Evolutionary conservation across 2,329 filamentous ascomycete species (phyloP), one percentile per base, ranked within the genome.

Genomic region (Hyphodiscus sp.): DNA sequence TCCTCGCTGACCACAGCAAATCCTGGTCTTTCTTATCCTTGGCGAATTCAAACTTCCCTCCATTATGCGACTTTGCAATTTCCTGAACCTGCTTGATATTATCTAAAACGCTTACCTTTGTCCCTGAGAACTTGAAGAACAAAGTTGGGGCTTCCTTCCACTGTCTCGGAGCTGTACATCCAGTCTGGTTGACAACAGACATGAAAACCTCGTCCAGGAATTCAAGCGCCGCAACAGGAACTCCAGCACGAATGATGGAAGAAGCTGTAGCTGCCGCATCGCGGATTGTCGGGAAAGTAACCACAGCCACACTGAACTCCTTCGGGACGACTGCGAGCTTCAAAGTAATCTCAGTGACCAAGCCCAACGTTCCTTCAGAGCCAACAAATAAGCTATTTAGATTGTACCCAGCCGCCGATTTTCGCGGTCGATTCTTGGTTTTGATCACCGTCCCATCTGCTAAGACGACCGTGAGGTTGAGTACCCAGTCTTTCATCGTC

Each of bases 151-250:
- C 71, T 68, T 91, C 87, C 59, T 84, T 78, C 87, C 87, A 92
- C 26, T 80, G 77, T 4, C 77, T 74, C 23, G 82, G 83, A 9
- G 79, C 78, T 0, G 86, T 89, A 7, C 80, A 80, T 1, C 86
- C 85, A 15, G 83, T 79, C 55, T 81, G 74, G 70, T 94, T 92
- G 64, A 92, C 82, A 0, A 91, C 86, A 55, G 76, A 78, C 88
- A 94, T 92, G 69, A 90, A 86, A 5, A 91, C 83, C 51, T 92
- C 88, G 65, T 92, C 89, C 83, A 94, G 89, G 61, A 94, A 82
- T 69, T 94, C 89, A 78, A 67, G 48, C 0, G 65, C 65, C 18
- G 60, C 64, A 2, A 66, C 49, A 4, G 57, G 60, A 2, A 66
- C 50, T 6, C 63, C 63, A 1, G 81, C 78, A 62, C 86, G 80